phyloP scores from a whole-genome alignment of 179 eudicot species.

The Actinidia arguta region DNA sequence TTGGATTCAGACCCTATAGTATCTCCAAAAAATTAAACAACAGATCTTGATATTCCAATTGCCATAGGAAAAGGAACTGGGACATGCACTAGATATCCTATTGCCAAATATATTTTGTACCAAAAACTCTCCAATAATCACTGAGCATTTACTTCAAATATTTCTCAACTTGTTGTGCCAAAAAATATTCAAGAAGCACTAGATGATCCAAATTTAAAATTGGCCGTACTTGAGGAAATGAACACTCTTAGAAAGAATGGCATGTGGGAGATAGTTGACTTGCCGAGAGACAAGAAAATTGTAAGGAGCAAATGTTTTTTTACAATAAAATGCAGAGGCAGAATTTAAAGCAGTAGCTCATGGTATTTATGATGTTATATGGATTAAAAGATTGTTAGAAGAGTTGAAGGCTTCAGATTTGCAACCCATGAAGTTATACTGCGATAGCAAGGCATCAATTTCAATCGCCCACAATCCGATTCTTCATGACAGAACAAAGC shows the following conservation, averaged over 20 bases:
- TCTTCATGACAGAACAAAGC: too few relatives aligned
- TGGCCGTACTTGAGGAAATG: background rate
- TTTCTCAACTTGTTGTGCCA: constrained; percentile 1
- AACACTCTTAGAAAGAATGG: background rate
- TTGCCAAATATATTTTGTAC: background rate
- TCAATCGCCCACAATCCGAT: too few relatives aligned
- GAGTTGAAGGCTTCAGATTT: too few relatives aligned
- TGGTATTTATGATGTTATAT: background rate
- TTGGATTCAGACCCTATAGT: too few relatives aligned
- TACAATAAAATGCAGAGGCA: background rate
- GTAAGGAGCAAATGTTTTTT: background rate
- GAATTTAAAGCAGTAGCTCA: background rate
- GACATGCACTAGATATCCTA: background rate
- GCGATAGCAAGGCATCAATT: too few relatives aligned
- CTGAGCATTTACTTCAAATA: constrained; percentile 6
- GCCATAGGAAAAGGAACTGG: background rate
- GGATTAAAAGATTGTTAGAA: background rate
- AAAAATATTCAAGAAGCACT: background rate
- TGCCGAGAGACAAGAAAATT: background rate
- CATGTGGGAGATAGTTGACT: background rate
- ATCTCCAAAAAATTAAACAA: background rate
- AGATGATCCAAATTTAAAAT: background rate
- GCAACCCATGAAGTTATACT: too few relatives aligned
- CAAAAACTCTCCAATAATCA: background rate
- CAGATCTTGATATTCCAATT: background rate